A percentile compares a stretch with the other conserved stretches of the same genome.
phyloP scores from a whole-genome alignment of 352 stramenopile genomes.

The Plasmopara viticola region DNA sequence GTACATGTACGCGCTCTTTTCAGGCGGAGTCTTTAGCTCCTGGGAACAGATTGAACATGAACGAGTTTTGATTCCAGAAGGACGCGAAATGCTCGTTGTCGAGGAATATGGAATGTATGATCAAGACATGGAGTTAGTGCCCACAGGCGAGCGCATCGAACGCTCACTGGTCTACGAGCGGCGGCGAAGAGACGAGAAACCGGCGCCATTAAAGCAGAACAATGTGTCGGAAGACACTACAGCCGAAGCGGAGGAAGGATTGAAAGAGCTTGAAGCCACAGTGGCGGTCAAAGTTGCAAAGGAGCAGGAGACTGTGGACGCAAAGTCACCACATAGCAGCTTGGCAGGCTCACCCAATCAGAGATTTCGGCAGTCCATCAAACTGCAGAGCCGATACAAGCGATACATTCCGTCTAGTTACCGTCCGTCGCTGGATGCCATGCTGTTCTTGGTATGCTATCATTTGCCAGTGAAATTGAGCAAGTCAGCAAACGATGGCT shows the following conservation, averaged over 20 bases:
- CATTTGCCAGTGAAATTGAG: slow-evolving; percentile 87
- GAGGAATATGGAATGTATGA: slow-evolving; percentile 75
- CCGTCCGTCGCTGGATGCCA: slow-evolving; percentile 44
- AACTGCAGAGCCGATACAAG: slow-evolving; percentile 78
- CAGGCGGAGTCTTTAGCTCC: slow-evolving; percentile 72
- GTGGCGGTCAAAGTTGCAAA: slow-evolving; percentile 5
- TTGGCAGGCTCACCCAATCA: slow-evolving; percentile 38
- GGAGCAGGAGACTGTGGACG: slow-evolving; percentile 16
- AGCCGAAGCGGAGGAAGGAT: slow-evolving; percentile 3
- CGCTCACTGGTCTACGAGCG: slow-evolving; percentile 62
- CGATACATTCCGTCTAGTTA: slow-evolving; percentile 72
- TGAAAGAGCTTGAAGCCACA: slow-evolving; percentile 7
- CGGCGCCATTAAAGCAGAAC: slow-evolving; percentile 3
- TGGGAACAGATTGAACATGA: slow-evolving; percentile 77
- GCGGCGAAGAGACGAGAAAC: slow-evolving; percentile 25
- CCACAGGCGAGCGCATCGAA: slow-evolving; percentile 46
- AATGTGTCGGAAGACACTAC: slow-evolving; percentile 11
- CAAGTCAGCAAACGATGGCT: slow-evolving; percentile 52
- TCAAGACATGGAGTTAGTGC: slow-evolving; percentile 52
- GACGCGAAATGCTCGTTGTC: slow-evolving; percentile 71
- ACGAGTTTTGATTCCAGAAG: slow-evolving; percentile 66
- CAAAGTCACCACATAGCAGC: slow-evolving; percentile 23
- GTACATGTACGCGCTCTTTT: slow-evolving; percentile 90
- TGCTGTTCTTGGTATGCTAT: slow-evolving; percentile 90
- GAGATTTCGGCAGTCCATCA: slow-evolving; percentile 49